Evolutionary conservation across 1,139 yeast species (phyloP), one percentile per base, ranked within the genome.

Genomic region (Casaregolazyma suthepensis): DNA sequence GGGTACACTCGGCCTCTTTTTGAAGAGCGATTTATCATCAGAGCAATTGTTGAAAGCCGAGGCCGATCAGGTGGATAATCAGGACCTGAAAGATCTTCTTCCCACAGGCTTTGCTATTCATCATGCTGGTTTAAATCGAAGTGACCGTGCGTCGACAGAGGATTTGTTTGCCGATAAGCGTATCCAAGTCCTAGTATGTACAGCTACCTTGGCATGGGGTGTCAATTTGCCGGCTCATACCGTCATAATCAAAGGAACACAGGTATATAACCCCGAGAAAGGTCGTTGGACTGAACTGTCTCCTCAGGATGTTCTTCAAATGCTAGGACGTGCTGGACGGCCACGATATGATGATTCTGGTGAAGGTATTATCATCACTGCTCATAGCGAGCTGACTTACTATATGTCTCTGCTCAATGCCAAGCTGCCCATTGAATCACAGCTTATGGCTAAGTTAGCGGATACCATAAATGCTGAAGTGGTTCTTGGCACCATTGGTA

Each of bases 191-290:
- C 75, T 93, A 52, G 95, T 91, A 1, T 89, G 96, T 0, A 93
- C 99, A 1, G 96, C 98, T 0, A 93, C 99, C 0, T 78, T 93
- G 59, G 98, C 99, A 0, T 93, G 98, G 99, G 99, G 99, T 76
- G 98, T 93, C 42, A 93, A 93, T 66, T 76, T 93, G 54, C 99
- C 99, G 0, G 98, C 98, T 0, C 97, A 93, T 62, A 89, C 97
- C 0, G 99, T 93, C 29, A 84, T 93, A 29, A 87, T 93, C 57
- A 91, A 93, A 64, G 99, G 98, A 0, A 93, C 99, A 0, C 96
- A 90, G 63, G 84, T 93, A 0, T 94, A 93, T 64, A 86, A 94
- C 1, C 97, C 99, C 0, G 94, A 87, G 61, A 80, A 80, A 58
- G 96, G 98, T 51, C 72, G 80, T 1, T 91, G 97, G 96, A 82